Evolutionary conservation across 306 rosid species (phyloP).

Genomic region (Crataegus laevigata): DNA sequence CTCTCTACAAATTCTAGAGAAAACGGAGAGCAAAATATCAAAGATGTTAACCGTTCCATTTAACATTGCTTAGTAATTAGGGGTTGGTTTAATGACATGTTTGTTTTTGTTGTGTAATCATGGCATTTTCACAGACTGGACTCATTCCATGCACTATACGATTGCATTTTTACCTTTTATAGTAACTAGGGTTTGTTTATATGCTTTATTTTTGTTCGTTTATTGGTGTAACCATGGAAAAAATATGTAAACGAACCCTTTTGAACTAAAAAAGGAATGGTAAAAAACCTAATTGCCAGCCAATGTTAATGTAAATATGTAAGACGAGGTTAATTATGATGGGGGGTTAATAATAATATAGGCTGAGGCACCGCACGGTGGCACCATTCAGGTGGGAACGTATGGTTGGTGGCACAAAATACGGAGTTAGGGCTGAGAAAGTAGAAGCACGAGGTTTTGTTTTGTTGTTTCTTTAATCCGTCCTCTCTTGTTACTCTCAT

Average conservation of each 20-base stretch:
- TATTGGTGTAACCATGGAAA: background rate
- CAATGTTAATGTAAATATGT: background rate
- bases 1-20: background rate
- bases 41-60: background rate
- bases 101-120: no score
- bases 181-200: background rate
- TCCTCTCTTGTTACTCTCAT: background rate
- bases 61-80: background rate
- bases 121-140: no score
- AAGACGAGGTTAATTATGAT: background rate
- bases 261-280: background rate
- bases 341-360: constrained; percentile 1
- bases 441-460: constrained; percentile 56
- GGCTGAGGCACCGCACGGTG: constrained; percentile 53
- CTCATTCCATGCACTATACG: background rate
- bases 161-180: no score
- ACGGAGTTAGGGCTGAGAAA: constrained; percentile 42
- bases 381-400: constrained; percentile 58
- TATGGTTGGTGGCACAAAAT: constrained; percentile 50
- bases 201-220: background rate
- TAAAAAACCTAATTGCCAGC: background rate
- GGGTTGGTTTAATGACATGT: background rate
- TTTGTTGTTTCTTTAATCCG: constrained; percentile 12
- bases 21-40: background rate
- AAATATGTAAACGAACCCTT: background rate